Evolutionary conservation across 2,329 filamentous ascomycete species (phyloP).

Genomic region (Paecilomyces variotii): DNA sequence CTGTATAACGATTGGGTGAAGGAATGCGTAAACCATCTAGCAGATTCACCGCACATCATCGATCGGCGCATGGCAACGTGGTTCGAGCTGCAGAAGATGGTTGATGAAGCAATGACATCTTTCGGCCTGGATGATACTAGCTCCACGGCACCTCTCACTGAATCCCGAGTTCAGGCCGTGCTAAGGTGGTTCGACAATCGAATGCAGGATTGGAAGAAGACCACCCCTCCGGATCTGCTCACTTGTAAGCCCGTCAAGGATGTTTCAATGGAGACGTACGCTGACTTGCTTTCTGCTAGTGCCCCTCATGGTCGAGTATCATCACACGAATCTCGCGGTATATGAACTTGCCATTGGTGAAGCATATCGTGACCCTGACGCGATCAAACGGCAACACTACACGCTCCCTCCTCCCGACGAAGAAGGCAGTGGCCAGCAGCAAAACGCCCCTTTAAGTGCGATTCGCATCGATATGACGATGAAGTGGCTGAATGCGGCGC

Average conservation of each 20-base stretch:
- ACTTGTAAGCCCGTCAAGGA: slow-evolving; percentile 14
- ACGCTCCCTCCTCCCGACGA: slow-evolving; percentile 22
- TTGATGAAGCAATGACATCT: slow-evolving; percentile 26
- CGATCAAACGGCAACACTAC: slow-evolving; percentile 25
- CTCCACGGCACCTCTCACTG: slow-evolving; percentile 20
- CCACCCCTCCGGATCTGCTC: slow-evolving; percentile 17
- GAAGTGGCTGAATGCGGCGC: slow-evolving; percentile 30
- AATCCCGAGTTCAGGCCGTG: slow-evolving; percentile 25
- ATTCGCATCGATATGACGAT: slow-evolving; percentile 28
- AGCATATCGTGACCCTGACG: slow-evolving; percentile 28
- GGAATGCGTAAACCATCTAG: slow-evolving; percentile 23
- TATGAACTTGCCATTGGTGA: slow-evolving; percentile 27
- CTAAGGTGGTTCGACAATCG: slow-evolving; percentile 28
- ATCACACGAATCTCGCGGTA: slow-evolving; percentile 22
- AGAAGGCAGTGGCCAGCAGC: slow-evolving; percentile 7
- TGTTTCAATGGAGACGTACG: background rate
- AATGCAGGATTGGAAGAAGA: slow-evolving; percentile 26
- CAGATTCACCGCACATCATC: slow-evolving; percentile 19
- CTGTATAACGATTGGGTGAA: slow-evolving; percentile 29
- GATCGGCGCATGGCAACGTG: slow-evolving; percentile 25
- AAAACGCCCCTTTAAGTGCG: slow-evolving; percentile 17
- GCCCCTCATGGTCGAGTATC: slow-evolving; percentile 23
- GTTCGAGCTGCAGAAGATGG: slow-evolving; percentile 27
- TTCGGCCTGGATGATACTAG: slow-evolving; percentile 30
- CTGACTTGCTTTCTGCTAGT: slow-evolving; percentile 8